Evolutionary conservation across 1,139 yeast genomes (phyloP).

Genomic region (Sporopachydermia cereana): DNA sequence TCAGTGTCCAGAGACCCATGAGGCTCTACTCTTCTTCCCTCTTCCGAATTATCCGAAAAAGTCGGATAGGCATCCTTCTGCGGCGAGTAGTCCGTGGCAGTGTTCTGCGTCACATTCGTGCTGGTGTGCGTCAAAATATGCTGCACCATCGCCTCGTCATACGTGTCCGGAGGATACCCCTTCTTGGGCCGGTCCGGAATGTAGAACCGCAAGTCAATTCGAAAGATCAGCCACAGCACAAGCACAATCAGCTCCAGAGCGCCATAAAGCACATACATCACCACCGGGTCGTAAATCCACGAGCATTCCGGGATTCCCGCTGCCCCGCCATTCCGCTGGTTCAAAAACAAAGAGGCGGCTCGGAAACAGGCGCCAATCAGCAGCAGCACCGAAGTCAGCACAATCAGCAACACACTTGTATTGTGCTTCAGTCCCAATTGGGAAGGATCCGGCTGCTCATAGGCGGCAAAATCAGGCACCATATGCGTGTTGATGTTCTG

Average conservation of each 20-base stretch:
- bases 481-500: slow-evolving; percentile 15
- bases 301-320: slow-evolving; percentile 20
- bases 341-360: slow-evolving; percentile 39
- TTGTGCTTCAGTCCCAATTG: slow-evolving; percentile 37
- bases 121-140: slow-evolving; percentile 2
- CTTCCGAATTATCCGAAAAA: slow-evolving; percentile 2
- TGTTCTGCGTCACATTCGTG: not conserved
- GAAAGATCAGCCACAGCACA: slow-evolving; percentile 41
- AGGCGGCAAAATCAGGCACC: slow-evolving; percentile 4
- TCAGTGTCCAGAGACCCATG: not conserved
- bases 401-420: slow-evolving; percentile 32
- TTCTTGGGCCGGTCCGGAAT: slow-evolving; percentile 51
- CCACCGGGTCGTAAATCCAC: slow-evolving; percentile 40
- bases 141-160: slow-evolving; percentile 3
- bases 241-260: slow-evolving; percentile 48
- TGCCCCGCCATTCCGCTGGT: slow-evolving; percentile 17
- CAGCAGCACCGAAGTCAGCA: slow-evolving; percentile 40
- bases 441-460: slow-evolving; percentile 21
- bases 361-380: slow-evolving; percentile 49
- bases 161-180: slow-evolving; percentile 10
- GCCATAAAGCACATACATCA: slow-evolving; percentile 60
- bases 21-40: not conserved
- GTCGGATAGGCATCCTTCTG: slow-evolving; percentile 6
- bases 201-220: slow-evolving; percentile 69
- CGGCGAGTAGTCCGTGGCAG: not conserved